A percentile compares a stretch with the other conserved stretches of the same genome.
These are phyloP conservation scores for Russula sp. DNA, from an alignment of 768 basidiomycete genomes.

Conservation along the genomic window DNA sequence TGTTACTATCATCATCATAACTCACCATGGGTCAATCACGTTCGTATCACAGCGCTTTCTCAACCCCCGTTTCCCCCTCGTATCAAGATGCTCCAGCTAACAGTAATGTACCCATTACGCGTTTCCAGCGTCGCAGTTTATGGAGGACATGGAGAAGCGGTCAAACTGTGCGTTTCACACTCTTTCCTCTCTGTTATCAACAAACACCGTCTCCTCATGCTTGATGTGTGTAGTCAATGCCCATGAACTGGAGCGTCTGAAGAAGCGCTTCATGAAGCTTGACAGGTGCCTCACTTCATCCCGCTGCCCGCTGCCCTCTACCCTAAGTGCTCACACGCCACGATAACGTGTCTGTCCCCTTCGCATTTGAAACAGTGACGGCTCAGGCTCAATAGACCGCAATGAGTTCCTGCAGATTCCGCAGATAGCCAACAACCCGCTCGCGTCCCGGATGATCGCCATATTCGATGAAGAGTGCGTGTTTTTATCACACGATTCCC, in stretches of 20 bases:
- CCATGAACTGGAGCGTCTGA: constrained; percentile 88
- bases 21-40: constrained; percentile 79
- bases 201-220: neutral
- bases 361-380: constrained; percentile 56
- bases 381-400: constrained; percentile 95
- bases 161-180: constrained; percentile 79
- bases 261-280: constrained; percentile 99
- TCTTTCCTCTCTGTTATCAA: neutral
- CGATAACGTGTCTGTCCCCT: neutral
- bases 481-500: neutral
- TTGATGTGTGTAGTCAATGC: constrained; percentile 69
- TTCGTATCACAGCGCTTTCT: constrained; percentile 40
- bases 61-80: too few species aligned
- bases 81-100: constrained; percentile 5
- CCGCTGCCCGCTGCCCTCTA: constrained; percentile 2
- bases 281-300: constrained; percentile 59
- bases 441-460: constrained; percentile 97
- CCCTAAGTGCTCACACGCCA: neutral
- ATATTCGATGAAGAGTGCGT: constrained; percentile 97
- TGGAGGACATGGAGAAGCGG: constrained; percentile 96
- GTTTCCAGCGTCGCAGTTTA: constrained; percentile 78
- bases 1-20: neutral
- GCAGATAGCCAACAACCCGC: constrained; percentile 95
- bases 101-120: neutral
- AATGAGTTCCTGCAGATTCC: constrained; percentile 99